Base-by-base conservation (phyloP, 257 asterid genomes). In the Solanum sejunctum region DNA sequence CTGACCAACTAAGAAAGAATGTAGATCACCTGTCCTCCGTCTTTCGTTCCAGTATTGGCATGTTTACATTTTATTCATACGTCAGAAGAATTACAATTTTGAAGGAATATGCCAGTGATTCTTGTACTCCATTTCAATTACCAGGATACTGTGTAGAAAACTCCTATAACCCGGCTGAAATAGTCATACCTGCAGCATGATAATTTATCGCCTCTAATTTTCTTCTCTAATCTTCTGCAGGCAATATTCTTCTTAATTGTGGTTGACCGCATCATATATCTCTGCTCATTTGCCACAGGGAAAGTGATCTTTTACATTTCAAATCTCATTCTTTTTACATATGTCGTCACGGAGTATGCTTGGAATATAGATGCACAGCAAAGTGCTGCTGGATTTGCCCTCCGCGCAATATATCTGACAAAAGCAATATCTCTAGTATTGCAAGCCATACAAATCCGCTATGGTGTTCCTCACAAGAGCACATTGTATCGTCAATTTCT, bases 401-500 rank as follows among this genome's bases (percentile, higher is more conserved):
- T 97, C 87, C 94, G 98, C 88, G 94, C 95, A 84, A 95, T 95
- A 86, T 97, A 91, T 92, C 93, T 97, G 45, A 95, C 98, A 43
- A 95, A 97, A 92, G 92, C 94, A 63, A 85, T 95, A 90, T 97
- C 99, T 86, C 87, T 97, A 87, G 91, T 93, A 54, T 91, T 97
- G 71, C 98, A 97, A 93, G 99, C 99, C 86, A 90, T 95, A 88
- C 99, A 97, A 89, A 93, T 97, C 83, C 97, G 95, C 45, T 92
- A 93, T 89, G 99, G 99, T 36, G 89, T 97, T 86, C 97, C 98
- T 85, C 98, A 97, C 86, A 94, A 93, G 87, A 97, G 98, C 91
- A 95, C 98, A 51, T 89, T 95, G 88, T 97, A 95, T 92, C 98
- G 97, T 88, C 99, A 97, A 93, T 97, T 97, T 84, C 93, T 97